Evolutionary conservation across 2,329 filamentous ascomycete species (phyloP), one percentile per base, ranked within the genome.

Genomic region (Sarocladiaceae sp.): DNA sequence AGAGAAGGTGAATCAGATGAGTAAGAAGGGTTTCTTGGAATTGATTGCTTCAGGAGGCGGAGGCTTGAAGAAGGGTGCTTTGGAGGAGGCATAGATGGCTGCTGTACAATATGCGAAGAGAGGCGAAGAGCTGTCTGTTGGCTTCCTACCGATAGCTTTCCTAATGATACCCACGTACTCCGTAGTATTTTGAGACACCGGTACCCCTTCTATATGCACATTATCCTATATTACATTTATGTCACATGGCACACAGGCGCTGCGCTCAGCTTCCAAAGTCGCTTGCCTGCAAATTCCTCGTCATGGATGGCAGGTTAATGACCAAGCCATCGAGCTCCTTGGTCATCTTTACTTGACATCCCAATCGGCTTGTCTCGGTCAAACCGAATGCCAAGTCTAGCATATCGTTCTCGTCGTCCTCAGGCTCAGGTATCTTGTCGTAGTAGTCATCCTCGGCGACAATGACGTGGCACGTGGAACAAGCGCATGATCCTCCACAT

Each of bases 11-110:
- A 94, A 90, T 58, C 92, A 97, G 76, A 94, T 99, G 86, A 96
- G 88, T 68, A 95, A 96, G 74, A 89, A 97, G 73, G 92, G 93
- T 0, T 99, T 97, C 72, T 71, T 99, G 67, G 93, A 97, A 56
- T 72, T 97, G 67, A 96, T 99, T 66, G 81, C 82, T 3, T 80
- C 78, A 2, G 80, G 82, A 18, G 82, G 82, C 11, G 80, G 81
- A 1, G 75, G 73, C 20, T 57, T 83, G 59, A 84, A 82, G 62
- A 83, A 81, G 69, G 76, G 77, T 6, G 76, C 69, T 4, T 63
- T 85, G 50, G 79, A 83, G 62, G 80, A 83, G 66, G 79, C 80
- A 29, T 79, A 62, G 70, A 56, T 54, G 53, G 54, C n/a, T n/a
- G 55, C 46, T 52, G 44, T 33, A 33, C 51, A 54, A 50, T 33